Evolutionary conservation across 176 grass and related monocot species (phyloP).

Genomic region (Cymbopogon citratus): DNA sequence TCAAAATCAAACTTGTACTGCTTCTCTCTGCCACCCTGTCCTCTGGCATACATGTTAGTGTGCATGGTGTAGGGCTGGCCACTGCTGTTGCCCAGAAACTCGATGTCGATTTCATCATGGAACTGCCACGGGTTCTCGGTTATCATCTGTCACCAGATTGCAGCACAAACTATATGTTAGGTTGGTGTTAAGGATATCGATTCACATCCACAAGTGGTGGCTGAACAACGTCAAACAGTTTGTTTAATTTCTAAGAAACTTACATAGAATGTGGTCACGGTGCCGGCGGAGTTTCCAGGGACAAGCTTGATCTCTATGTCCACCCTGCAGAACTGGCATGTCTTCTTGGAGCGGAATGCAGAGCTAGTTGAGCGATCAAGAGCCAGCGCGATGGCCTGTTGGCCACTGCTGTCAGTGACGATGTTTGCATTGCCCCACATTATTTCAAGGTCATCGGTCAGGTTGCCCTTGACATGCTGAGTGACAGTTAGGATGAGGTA

Average conservation of each 20-base stretch:
- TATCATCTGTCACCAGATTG: constrained; percentile 30
- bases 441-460: constrained; percentile 25
- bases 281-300: constrained; percentile 59
- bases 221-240: not conserved
- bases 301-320: constrained; percentile 64
- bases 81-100: constrained; percentile 61
- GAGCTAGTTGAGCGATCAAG: constrained; percentile 33
- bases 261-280: constrained; percentile 66
- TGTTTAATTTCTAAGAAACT: not conserved
- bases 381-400: constrained; percentile 28
- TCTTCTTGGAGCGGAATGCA: constrained; percentile 43
- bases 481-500: not conserved
- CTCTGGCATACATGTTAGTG: constrained; percentile 70
- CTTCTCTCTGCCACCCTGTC: constrained; percentile 54
- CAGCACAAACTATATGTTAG: constrained; percentile 1
- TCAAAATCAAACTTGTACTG: constrained; percentile 69
- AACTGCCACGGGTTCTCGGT: constrained; percentile 16
- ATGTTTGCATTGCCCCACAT: constrained; percentile 37
- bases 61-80: constrained; percentile 63
- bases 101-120: constrained; percentile 74
- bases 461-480: constrained; percentile 16
- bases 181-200: constrained; percentile 36
- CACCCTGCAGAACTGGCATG: constrained; percentile 49
- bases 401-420: constrained; percentile 18
- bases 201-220: not conserved